These are phyloP conservation scores for Begonia loranthoides DNA, from an alignment of 306 rosid genomes.

Conservation along the genomic window DNA sequence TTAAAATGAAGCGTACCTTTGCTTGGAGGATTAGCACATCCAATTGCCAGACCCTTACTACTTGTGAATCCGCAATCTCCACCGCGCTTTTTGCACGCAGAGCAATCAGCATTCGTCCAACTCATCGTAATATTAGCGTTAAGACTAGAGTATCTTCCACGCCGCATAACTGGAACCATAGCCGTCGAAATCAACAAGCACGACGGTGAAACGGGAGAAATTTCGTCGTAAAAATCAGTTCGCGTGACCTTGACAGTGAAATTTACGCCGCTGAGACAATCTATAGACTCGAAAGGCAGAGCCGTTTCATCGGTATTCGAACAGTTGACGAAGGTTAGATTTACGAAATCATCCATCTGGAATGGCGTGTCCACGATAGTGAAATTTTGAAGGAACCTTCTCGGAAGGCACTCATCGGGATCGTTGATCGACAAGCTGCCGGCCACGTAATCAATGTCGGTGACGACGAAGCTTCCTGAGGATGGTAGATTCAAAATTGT, in stretches of 20 bases:
- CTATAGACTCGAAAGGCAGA: not conserved
- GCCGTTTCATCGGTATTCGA: constrained; percentile 3
- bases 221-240: not conserved
- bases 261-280: constrained; percentile 18
- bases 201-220: not conserved
- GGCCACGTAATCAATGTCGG: not conserved
- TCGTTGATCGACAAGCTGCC: constrained; percentile 11
- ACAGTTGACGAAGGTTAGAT: constrained; percentile 32
- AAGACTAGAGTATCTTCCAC: constrained; percentile 4
- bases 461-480: constrained; percentile 10
- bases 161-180: constrained; percentile 12
- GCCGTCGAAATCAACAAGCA: constrained; percentile 22
- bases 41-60: constrained; percentile 1
- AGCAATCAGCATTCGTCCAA: constrained; percentile 33
- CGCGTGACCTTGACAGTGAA: not conserved
- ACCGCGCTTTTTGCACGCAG: constrained; percentile 12
- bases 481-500: constrained; percentile 19
- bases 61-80: constrained; percentile 25
- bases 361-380: constrained; percentile 19
- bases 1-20: constrained; percentile 17
- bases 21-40: constrained; percentile 16
- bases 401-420: constrained; percentile 20
- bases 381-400: constrained; percentile 9
- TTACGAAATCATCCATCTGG: not conserved
- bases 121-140: constrained; percentile 14